These are phyloP conservation scores for Ceratocystis diversiconidia DNA, from an alignment of 2,329 filamentous ascomycete genomes.

Conservation along the genomic window DNA sequence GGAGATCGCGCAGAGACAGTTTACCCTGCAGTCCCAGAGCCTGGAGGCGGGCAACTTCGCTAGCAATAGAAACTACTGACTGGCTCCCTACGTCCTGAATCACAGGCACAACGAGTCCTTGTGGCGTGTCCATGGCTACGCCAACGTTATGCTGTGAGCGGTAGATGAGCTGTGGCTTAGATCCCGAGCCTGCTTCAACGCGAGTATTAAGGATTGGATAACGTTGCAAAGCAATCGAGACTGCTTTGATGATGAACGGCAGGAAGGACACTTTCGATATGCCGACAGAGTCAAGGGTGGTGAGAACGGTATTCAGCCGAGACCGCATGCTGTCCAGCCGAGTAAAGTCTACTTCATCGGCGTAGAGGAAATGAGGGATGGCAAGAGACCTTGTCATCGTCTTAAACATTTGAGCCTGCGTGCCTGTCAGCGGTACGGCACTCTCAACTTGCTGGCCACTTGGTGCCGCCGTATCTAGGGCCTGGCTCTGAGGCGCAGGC, in stretches of 20 bases:
- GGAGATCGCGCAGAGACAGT: conserved; percentile 59
- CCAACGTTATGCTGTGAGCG: conserved; percentile 87
- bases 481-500: conserved; percentile 19
- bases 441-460: conserved; percentile 50
- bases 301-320: conserved; percentile 55
- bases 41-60: conserved; percentile 62
- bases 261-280: conserved; percentile 65
- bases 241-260: conserved; percentile 89
- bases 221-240: conserved; percentile 67
- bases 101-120: conserved; percentile 80
- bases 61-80: conserved; percentile 64
- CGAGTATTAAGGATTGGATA: conserved; percentile 81
- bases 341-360: conserved; percentile 75
- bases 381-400: conserved; percentile 81
- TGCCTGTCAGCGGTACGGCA: conserved; percentile 53
- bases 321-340: conserved; percentile 56
- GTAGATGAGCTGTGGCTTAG: conserved; percentile 62
- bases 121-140: conserved; percentile 84
- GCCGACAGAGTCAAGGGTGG: conserved; percentile 31
- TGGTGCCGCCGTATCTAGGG: conserved; percentile 23
- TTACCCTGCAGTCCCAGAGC: conserved; percentile 58
- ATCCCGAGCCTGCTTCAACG: conserved; percentile 45
- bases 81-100: conserved; percentile 67
- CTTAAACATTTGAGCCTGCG: conserved; percentile 93
- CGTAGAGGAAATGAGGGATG: conserved; percentile 93